A percentile compares a stretch with the other conserved stretches of the same genome.
Conservation (phyloP, 148 eudicot species). For the Pharnaceum exiguum region DNA sequence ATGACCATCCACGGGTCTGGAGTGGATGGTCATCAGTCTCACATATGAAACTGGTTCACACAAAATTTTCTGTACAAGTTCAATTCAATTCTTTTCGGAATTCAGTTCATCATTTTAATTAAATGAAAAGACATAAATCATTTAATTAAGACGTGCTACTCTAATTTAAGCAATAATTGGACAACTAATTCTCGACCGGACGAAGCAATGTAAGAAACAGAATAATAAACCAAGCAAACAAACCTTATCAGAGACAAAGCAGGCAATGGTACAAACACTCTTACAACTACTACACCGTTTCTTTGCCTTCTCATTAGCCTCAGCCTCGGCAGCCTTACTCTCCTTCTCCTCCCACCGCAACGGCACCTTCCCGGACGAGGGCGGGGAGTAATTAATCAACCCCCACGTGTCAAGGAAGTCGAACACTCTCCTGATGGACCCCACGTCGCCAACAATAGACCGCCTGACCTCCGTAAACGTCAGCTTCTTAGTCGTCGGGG, state of each 20-base stretch:
- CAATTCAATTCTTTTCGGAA: no score
- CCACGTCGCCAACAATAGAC: constrained; percentile 77
- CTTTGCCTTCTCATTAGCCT: constrained; percentile 21
- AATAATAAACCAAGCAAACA: neutral
- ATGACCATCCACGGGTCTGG: no score
- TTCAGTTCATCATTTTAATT: no score
- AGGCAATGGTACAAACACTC: constrained; percentile 68
- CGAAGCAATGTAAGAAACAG: neutral
- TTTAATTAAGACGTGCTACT: no score
- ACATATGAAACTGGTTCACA: no score
- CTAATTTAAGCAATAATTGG: no score
- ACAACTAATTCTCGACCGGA: no score
- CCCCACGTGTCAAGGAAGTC: constrained; percentile 97
- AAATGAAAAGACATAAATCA: no score
- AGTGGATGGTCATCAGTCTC: no score
- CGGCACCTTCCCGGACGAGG: constrained; percentile 37
- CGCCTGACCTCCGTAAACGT: constrained; percentile 78
- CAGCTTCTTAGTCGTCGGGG: constrained; percentile 40
- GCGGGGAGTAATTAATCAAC: constrained; percentile 63
- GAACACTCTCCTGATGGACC: constrained; percentile 71
- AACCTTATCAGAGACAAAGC: constrained; percentile 84
- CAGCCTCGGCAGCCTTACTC: constrained; percentile 22
- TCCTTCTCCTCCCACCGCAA: constrained; percentile 71
- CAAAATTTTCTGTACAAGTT: no score
- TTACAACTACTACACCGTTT: constrained; percentile 78